Evolutionary conservation across 805 yeast genomes (phyloP).

Genomic region (Ogataea nonfermentans): DNA sequence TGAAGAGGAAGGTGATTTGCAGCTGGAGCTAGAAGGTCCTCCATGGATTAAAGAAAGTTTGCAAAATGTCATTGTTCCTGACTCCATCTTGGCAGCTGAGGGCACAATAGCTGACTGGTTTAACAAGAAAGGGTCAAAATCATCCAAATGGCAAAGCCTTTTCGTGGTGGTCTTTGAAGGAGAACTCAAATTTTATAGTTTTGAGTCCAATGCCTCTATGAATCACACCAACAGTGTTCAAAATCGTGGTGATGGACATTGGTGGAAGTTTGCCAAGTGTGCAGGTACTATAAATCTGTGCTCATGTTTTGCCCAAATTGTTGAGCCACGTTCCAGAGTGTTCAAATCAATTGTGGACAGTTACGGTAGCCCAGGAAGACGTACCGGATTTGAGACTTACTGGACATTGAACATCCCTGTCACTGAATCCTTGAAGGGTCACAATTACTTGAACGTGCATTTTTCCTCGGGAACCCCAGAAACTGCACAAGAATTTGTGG

Average conservation of each 20-base stretch:
- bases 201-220: slow-evolving; percentile 33
- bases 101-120: slow-evolving; percentile 1
- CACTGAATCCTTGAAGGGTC: slow-evolving; percentile 28
- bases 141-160: slow-evolving; percentile 43
- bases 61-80: slow-evolving; percentile 35
- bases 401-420: slow-evolving; percentile 61
- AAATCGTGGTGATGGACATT: slow-evolving; percentile 53
- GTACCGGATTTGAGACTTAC: slow-evolving; percentile 37
- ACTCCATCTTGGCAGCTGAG: slow-evolving; percentile 1
- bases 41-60: slow-evolving; percentile 80
- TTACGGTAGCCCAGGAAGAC: slow-evolving; percentile 27
- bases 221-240: slow-evolving; percentile 11
- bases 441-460: slow-evolving; percentile 40
- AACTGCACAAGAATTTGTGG: slow-evolving; percentile 66
- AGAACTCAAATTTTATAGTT: slow-evolving; percentile 56
- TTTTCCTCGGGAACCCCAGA: slow-evolving; percentile 68
- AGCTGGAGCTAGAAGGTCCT: slow-evolving; percentile 65
- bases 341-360: slow-evolving; percentile 16
- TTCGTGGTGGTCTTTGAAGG: slow-evolving; percentile 72
- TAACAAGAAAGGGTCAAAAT: slow-evolving; percentile 1
- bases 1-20: slow-evolving; percentile 53
- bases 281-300: slow-evolving; percentile 52
- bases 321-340: slow-evolving; percentile 34
- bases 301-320: slow-evolving; percentile 48
- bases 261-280: slow-evolving; percentile 62